Evolutionary conservation across 257 asterid species (phyloP).

Genomic region (Ligustrum vulgare): DNA sequence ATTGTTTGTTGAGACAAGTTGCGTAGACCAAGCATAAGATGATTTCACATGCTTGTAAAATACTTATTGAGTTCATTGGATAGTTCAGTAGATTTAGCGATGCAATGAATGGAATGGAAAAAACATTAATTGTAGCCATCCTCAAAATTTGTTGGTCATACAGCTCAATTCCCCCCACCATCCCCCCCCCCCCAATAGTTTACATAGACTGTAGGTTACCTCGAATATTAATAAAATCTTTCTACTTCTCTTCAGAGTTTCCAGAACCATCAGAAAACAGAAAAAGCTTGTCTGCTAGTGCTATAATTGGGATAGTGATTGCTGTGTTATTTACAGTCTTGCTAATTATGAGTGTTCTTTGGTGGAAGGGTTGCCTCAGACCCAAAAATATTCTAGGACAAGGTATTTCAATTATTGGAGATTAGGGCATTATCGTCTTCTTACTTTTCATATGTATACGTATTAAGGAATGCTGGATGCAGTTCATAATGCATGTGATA

Average conservation of each 20-base stretch:
- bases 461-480: background rate
- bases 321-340: conserved; percentile 36
- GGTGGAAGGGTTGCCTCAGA: conserved; percentile 59
- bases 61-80: no score
- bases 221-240: background rate
- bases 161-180: no score
- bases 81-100: no score
- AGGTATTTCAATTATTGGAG: conserved; percentile 32
- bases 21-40: no score
- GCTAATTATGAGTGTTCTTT: conserved; percentile 42
- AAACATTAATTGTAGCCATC: no score
- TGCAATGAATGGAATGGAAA: no score
- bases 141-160: no score
- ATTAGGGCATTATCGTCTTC: background rate
- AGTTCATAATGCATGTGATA: no score
- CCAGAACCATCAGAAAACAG: conserved; percentile 39
- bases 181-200: no score
- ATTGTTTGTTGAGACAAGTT: no score
- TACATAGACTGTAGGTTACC: no score
- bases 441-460: background rate
- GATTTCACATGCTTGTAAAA: no score
- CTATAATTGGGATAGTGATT: conserved; percentile 47
- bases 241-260: conserved; percentile 40
- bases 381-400: conserved; percentile 29
- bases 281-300: conserved; percentile 39